A percentile compares a stretch with the other conserved stretches of the same genome.
phyloP scores from a whole-genome alignment of 352 stramenopile genomes.

The Globisporangium radiosum region DNA sequence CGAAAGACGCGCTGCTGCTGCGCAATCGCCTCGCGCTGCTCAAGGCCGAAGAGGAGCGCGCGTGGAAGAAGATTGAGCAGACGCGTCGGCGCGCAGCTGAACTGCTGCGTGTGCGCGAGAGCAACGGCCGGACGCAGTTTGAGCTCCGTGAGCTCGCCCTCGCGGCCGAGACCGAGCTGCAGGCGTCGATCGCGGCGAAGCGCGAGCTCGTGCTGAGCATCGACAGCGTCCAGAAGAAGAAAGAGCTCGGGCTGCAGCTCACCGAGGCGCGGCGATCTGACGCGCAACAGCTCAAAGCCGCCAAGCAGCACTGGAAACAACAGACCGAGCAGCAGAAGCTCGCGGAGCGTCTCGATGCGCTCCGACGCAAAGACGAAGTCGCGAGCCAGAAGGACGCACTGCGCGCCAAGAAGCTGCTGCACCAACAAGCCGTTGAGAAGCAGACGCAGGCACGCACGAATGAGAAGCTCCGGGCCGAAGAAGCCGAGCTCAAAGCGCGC shows the following conservation, averaged over 20 bases:
- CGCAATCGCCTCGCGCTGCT: conserved; percentile 78
- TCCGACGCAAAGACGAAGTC: conserved; percentile 68
- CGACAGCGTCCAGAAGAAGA: conserved; percentile 78
- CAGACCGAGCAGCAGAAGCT: conserved; percentile 57
- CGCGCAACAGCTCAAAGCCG: conserved; percentile 72
- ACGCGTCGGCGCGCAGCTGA: conserved; percentile 65
- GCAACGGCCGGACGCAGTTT: conserved; percentile 53
- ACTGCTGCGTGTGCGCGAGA: conserved; percentile 58
- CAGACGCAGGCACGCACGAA: conserved; percentile 50
- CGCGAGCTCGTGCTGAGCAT: conserved; percentile 73
- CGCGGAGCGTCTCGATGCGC: conserved; percentile 54
- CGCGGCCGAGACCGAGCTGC: conserved; percentile 53
- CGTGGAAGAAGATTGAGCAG: conserved; percentile 84
- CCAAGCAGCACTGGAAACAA: conserved; percentile 76
- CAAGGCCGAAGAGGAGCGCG: conserved; percentile 74
- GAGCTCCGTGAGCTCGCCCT: conserved; percentile 56
- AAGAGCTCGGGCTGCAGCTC: conserved; percentile 63
- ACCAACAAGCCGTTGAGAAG: conserved; percentile 71
- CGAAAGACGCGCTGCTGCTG: conserved; percentile 65
- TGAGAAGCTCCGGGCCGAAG: conserved; percentile 58
- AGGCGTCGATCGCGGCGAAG: conserved; percentile 65
- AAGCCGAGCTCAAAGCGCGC: conserved; percentile 49
- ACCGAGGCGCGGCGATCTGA: conserved; percentile 56
- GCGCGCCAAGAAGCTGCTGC: conserved; percentile 55
- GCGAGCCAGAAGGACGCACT: conserved; percentile 59